phyloP scores from a whole-genome alignment of 306 rosid genomes.

The Astragalus glycyphyllos region DNA sequence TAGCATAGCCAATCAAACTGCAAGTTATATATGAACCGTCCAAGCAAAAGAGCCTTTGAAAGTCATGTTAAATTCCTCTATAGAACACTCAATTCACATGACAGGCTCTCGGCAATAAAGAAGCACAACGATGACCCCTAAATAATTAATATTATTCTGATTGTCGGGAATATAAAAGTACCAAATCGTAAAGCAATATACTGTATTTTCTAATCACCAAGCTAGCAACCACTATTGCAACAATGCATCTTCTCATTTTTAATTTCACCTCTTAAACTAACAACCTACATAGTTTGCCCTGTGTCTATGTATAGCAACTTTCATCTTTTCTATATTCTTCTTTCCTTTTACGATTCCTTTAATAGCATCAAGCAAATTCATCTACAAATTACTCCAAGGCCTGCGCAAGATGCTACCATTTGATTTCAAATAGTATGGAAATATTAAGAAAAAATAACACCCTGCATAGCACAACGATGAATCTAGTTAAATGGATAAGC shows the following conservation, averaged over 20 bases:
- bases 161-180: not conserved
- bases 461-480: not conserved
- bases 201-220: not conserved
- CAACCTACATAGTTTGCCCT: not conserved
- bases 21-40: not conserved
- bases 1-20: not conserved
- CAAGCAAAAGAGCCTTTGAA: too few relatives aligned
- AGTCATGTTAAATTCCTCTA: constrained; percentile 8
- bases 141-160: not conserved
- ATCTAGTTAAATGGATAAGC: constrained; percentile 37
- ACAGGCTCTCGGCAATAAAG: constrained; percentile 24
- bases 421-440: constrained; percentile 21
- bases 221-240: constrained; percentile 14
- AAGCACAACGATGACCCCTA: not conserved
- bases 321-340: not conserved
- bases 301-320: not conserved
- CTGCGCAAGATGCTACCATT: not conserved
- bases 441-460: not conserved
- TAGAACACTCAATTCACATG: not conserved
- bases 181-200: not conserved
- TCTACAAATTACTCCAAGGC: constrained; percentile 8
- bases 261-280: not conserved
- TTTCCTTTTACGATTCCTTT: not conserved
- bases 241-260: not conserved
- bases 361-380: constrained; percentile 26